phyloP scores from a whole-genome alignment of 768 basidiomycete species.

The Suillus hirtellus region DNA sequence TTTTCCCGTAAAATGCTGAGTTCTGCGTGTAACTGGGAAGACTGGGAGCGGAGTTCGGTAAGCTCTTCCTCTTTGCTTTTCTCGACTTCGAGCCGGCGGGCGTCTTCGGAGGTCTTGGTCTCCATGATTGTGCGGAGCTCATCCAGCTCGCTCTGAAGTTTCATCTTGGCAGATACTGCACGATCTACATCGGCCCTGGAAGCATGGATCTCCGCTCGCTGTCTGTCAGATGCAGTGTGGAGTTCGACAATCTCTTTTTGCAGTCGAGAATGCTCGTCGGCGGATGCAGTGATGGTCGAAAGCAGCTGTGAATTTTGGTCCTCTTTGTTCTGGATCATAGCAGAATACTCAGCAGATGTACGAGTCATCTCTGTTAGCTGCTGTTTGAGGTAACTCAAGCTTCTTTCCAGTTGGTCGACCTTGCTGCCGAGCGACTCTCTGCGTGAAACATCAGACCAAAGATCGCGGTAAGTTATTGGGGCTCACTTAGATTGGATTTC shows the following conservation, averaged over 20 bases:
- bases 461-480: background rate
- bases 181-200: slow-evolving; percentile 57
- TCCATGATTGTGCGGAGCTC: slow-evolving; percentile 81
- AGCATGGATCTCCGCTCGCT: slow-evolving; percentile 61
- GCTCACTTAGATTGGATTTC: slow-evolving; percentile 66
- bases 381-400: slow-evolving; percentile 68
- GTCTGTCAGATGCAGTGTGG: slow-evolving; percentile 66
- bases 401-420: slow-evolving; percentile 61
- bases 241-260: slow-evolving; percentile 65
- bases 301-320: slow-evolving; percentile 59
- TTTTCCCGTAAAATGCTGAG: slow-evolving; percentile 62
- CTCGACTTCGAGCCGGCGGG: slow-evolving; percentile 78
- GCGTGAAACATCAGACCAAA: slow-evolving; percentile 7
- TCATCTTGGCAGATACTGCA: slow-evolving; percentile 46
- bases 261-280: slow-evolving; percentile 53
- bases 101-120: slow-evolving; percentile 86
- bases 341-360: slow-evolving; percentile 73
- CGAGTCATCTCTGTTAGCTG: slow-evolving; percentile 79
- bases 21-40: slow-evolving; percentile 61
- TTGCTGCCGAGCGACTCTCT: slow-evolving; percentile 69
- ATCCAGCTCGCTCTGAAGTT: slow-evolving; percentile 82
- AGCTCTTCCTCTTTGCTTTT: slow-evolving; percentile 89
- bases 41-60: slow-evolving; percentile 63
- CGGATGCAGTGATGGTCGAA: slow-evolving; percentile 53
- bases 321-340: slow-evolving; percentile 76